Conservation (phyloP, 768 basidiomycete species). For the Suillus subluteus region DNA sequence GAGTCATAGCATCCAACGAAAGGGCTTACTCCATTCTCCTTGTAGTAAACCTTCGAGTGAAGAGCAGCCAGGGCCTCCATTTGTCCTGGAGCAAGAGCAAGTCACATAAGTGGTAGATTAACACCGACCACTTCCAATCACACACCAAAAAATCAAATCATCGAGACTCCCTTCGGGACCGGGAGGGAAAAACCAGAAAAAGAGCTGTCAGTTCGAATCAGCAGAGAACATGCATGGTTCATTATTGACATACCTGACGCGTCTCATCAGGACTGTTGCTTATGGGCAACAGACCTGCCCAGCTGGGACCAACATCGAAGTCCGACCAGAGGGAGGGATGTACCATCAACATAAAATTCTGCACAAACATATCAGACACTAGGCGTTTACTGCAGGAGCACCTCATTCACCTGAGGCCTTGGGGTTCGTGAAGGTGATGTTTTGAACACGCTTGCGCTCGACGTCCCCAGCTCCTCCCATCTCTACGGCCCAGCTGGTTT, state of each 20-base stretch:
- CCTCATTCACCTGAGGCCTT: conserved; percentile 52
- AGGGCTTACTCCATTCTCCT: conserved; percentile 68
- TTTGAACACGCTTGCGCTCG: conserved; percentile 43
- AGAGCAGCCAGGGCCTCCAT: conserved; percentile 82
- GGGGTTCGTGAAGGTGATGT: conserved; percentile 74
- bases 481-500: conserved; percentile 5
- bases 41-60: conserved; percentile 72
- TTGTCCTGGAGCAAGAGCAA: conserved; percentile 52
- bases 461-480: conserved; percentile 8
- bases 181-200: conserved; percentile 87
- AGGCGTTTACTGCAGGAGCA: neutral
- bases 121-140: neutral
- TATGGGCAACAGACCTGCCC: conserved; percentile 76
- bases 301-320: conserved; percentile 77
- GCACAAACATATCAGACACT: neutral
- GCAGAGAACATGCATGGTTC: neutral
- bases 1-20: conserved; percentile 23
- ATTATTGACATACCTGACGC: conserved; percentile 50
- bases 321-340: conserved; percentile 65
- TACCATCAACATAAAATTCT: conserved; percentile 77
- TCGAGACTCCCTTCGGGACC: conserved; percentile 72
- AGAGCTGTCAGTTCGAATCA: conserved; percentile 50
- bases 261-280: conserved; percentile 63
- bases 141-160: conserved; percentile 75
- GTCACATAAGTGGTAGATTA: neutral